phyloP scores from a whole-genome alignment of 768 basidiomycete genomes.

The Sporobolomyces phaffii region DNA sequence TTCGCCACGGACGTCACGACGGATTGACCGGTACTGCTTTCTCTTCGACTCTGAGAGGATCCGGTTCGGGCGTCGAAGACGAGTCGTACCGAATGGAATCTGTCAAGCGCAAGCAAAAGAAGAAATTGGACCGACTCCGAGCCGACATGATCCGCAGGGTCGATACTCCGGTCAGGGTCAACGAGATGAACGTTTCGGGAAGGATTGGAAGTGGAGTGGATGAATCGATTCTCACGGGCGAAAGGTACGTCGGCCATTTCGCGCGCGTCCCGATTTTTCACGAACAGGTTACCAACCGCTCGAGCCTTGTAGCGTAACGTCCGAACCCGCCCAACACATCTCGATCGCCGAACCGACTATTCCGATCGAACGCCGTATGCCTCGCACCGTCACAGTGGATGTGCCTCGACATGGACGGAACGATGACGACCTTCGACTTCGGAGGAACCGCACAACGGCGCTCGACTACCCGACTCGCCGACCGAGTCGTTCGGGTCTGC shows the following conservation, averaged over 20 bases:
- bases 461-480: slow-evolving; percentile 2
- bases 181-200: slow-evolving; percentile 38
- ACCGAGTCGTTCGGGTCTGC: slow-evolving; percentile 17
- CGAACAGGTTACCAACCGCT: background rate
- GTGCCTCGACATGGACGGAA: background rate
- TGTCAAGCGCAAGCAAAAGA: slow-evolving; percentile 31
- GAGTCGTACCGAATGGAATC: slow-evolving; percentile 5
- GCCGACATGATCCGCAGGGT: slow-evolving; percentile 69
- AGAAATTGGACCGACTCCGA: slow-evolving; percentile 47
- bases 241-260: background rate
- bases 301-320: background rate
- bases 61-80: background rate
- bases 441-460: slow-evolving; percentile 21
- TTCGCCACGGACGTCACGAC: background rate
- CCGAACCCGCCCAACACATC: slow-evolving; percentile 8
- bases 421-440: slow-evolving; percentile 13
- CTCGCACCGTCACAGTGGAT: background rate
- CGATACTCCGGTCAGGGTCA: slow-evolving; percentile 36
- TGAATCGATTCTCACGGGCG: too few species aligned
- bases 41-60: background rate
- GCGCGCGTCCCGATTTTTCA: too few species aligned
- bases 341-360: slow-evolving; percentile 27
- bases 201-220: slow-evolving; percentile 4
- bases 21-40: background rate
- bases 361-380: background rate